A percentile compares a stretch with the other conserved stretches of the same genome.
Evolutionary conservation across 495 filamentous ascomycete genomes (phyloP).

Genomic region (Neurospora sp.): DNA sequence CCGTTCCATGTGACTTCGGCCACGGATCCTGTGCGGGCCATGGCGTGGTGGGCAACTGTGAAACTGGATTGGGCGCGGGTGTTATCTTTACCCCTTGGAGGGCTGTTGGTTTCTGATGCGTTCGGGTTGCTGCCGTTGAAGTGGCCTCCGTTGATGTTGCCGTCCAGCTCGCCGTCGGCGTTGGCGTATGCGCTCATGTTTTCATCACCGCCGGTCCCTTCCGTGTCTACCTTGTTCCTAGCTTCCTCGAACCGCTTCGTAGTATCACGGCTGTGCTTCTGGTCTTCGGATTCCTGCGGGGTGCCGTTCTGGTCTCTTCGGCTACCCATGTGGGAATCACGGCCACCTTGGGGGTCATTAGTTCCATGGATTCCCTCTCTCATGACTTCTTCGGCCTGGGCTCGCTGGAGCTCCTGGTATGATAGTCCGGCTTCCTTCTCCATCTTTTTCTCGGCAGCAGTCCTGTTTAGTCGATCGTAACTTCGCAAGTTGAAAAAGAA

Average conservation of each 20-base stretch:
- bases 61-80: constrained; percentile 23
- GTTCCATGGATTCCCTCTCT: constrained; percentile 57
- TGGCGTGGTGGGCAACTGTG: constrained; percentile 70
- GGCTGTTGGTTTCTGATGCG: constrained; percentile 20
- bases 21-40: constrained; percentile 58
- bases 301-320: constrained; percentile 26
- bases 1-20: constrained; percentile 66
- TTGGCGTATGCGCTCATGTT: not conserved
- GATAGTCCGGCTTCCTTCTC: constrained; percentile 71
- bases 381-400: constrained; percentile 79
- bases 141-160: constrained; percentile 49
- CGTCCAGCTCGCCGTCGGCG: constrained; percentile 19
- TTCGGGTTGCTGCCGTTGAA: constrained; percentile 27
- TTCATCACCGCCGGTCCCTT: not conserved
- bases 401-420: constrained; percentile 77
- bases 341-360: constrained; percentile 31
- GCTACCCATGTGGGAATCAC: constrained; percentile 32
- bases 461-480: constrained; percentile 84
- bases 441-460: constrained; percentile 52
- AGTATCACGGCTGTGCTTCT: constrained; percentile 23
- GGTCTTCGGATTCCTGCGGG: not conserved
- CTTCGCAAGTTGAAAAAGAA: constrained; percentile 87
- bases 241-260: constrained; percentile 5
- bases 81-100: constrained; percentile 1
- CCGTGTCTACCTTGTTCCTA: not conserved